phyloP scores from a whole-genome alignment of 257 asterid genomes.

The Sherardia arvensis region DNA sequence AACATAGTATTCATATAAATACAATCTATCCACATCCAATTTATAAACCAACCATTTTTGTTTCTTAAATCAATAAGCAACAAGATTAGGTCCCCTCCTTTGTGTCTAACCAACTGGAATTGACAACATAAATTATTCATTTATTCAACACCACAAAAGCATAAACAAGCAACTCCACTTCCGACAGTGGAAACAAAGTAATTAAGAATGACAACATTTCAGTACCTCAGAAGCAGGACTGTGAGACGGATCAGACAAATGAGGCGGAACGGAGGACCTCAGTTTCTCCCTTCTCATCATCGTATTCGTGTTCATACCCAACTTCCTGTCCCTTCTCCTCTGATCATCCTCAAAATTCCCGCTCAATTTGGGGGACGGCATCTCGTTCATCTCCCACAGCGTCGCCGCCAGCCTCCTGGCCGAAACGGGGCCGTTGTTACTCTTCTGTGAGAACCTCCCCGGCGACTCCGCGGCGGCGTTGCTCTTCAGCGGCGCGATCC shows the following conservation, averaged over 20 bases:
- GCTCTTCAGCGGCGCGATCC: conserved; percentile 43
- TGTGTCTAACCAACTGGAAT: neutral
- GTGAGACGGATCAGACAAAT: conserved; percentile 77
- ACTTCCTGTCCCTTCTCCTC: conserved; percentile 26
- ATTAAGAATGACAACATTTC: neutral
- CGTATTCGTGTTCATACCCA: conserved; percentile 12
- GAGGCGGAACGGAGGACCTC: conserved; percentile 48
- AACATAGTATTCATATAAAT: neutral
- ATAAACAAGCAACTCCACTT: neutral
- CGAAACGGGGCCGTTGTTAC: conserved; percentile 55
- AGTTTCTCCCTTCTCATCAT: conserved; percentile 33
- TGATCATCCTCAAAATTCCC: conserved; percentile 32
- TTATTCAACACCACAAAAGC: neutral
- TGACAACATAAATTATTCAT: neutral
- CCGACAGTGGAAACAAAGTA: neutral
- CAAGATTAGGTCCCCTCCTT: neutral
- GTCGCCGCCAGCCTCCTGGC: conserved; percentile 91
- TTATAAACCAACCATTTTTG: neutral
- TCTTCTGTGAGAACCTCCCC: conserved; percentile 36
- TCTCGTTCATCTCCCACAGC: conserved; percentile 83
- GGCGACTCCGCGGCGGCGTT: conserved; percentile 46
- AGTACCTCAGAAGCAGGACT: conserved; percentile 66
- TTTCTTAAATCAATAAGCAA: neutral
- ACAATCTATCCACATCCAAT: neutral
- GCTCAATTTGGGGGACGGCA: conserved; percentile 53